Percentiles rank a stretch among this genome's conserved stretches.
Conservation (phyloP, 805 yeast species). For the Yarrowia keelungensis region DNA sequence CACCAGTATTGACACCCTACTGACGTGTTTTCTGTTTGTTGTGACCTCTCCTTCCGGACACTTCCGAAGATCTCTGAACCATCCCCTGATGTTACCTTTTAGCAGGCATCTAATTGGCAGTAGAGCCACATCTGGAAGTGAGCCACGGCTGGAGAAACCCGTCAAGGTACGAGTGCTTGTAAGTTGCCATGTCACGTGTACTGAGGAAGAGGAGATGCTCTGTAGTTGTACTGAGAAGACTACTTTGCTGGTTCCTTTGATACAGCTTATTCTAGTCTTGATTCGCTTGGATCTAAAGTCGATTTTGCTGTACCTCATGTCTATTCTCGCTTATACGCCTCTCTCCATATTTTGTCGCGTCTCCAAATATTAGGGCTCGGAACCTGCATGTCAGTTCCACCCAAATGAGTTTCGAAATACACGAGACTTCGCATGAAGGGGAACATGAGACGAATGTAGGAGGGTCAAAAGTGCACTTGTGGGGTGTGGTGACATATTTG, state of each 20-base stretch:
- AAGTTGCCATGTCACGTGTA: slow-evolving; percentile 7
- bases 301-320: no score
- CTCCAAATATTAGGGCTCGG: background rate
- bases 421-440: background rate
- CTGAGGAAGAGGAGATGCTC: no score
- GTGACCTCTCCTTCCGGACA: background rate
- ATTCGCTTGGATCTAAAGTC: no score
- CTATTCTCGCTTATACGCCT: background rate
- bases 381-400: background rate
- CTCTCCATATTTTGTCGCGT: background rate
- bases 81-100: slow-evolving; percentile 13
- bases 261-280: no score
- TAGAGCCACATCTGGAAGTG: background rate
- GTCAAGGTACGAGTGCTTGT: no score
- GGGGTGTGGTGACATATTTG: no score
- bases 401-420: slow-evolving; percentile 13
- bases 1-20: background rate
- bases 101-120: slow-evolving; percentile 19
- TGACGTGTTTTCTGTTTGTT: background rate
- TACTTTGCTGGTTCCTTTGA: no score
- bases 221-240: no score
- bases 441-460: no score
- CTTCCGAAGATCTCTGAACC: background rate
- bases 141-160: background rate
- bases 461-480: no score